These are phyloP conservation scores for Catharanthus roseus DNA, from an alignment of 257 asterid species.

Conservation along the genomic window DNA sequence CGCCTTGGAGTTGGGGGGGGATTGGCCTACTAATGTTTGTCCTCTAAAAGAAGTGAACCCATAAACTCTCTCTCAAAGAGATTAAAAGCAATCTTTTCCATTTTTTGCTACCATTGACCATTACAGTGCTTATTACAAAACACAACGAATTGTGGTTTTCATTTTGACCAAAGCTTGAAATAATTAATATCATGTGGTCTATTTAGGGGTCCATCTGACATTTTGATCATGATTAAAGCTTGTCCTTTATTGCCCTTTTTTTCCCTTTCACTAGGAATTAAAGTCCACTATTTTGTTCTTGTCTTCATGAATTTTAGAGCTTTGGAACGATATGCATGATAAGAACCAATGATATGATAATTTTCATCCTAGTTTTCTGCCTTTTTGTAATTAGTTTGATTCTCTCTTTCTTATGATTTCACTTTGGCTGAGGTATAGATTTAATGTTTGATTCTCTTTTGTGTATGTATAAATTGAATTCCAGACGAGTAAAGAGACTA, in stretches of 20 bases:
- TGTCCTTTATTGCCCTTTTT: slow-evolving; percentile 21
- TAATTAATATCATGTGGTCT: slow-evolving; percentile 3
- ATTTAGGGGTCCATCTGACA: slow-evolving; percentile 34
- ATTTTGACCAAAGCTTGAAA: slow-evolving; percentile 20
- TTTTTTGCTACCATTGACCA: slow-evolving; percentile 45
- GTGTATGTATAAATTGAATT: too few species aligned
- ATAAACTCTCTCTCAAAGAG: slow-evolving; percentile 17
- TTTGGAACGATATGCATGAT: slow-evolving; percentile 20
- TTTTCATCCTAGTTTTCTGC: not conserved
- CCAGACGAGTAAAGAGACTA: too few species aligned
- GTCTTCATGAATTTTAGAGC: slow-evolving; percentile 40
- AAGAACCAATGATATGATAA: slow-evolving; percentile 11
- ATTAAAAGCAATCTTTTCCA: slow-evolving; percentile 47
- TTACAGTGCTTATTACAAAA: slow-evolving; percentile 41
- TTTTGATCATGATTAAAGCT: slow-evolving; percentile 42
- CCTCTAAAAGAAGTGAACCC: slow-evolving; percentile 13
- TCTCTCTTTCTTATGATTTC: too few species aligned
- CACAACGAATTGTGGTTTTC: slow-evolving; percentile 9
- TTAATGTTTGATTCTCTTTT: too few species aligned
- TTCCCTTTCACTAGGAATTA: slow-evolving; percentile 19
- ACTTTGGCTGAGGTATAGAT: too few species aligned
- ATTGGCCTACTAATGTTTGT: slow-evolving; percentile 35
- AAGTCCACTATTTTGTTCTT: slow-evolving; percentile 27
- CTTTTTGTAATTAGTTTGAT: not conserved
- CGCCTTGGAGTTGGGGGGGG: not conserved